Evolutionary conservation across 2,329 filamentous ascomycete genomes (phyloP), one percentile per base, ranked within the genome.

Genomic region (Curvularia sp.): DNA sequence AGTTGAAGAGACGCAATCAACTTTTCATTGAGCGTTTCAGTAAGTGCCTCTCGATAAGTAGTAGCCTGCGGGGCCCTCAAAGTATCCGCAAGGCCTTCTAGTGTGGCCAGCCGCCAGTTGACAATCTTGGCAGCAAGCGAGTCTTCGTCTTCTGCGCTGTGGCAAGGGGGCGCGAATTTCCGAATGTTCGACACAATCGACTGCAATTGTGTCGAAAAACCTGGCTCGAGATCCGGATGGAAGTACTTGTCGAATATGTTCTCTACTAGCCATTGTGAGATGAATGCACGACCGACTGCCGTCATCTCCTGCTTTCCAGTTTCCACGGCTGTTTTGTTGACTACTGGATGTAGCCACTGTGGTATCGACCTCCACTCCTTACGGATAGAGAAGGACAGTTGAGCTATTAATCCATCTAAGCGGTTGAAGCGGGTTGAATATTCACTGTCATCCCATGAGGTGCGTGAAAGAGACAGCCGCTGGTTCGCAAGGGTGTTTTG

Each of bases 401-500:
- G 96, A 74, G 93, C 95, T 74, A 97, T 94, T 19, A 96, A 91
- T 25, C 94, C 94, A 70, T 97, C 95, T 47, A 99, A 84, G 21
- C 95, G 89, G 73, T 89, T 92, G 79, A 98, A 98, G 21, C 94
- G 87, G 19, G 89, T 93, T 36, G 87, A 83, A 74, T 99, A 99
- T 81, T 98, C 94, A 77, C 87, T 96, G 74, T 99, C 95, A 74
- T 99, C 95, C 52, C 97, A 88, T 1, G 93, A 92, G 1, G 94
- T 98, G 60, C 93, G 90, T 21, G 94, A 98, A 74, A 96, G 90
- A 3, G 95, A 95, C 77, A 99, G 89, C 57, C 94, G 89, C 78
- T 98, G 95, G 77, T 97, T 95, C 57, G 95, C 95, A 52, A 99
- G 86, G n/a, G 93, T 95, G 76, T 99, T 98, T 76, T 99, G 95